Base-by-base conservation (phyloP, 306 rosid genomes). In the Medicago ruthenica region DNA sequence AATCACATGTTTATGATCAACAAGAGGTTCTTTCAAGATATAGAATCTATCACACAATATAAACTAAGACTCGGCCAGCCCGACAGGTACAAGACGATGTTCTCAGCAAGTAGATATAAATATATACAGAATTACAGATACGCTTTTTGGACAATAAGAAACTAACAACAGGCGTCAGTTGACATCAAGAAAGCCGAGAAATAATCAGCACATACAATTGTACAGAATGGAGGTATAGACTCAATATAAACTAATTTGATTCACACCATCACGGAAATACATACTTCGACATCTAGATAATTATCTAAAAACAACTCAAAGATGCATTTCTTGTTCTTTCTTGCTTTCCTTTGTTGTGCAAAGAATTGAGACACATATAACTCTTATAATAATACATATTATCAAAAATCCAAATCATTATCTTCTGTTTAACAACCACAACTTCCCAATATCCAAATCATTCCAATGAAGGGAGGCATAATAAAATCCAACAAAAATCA, bases 11-110 rank as follows among this genome's bases (percentile, higher is more conserved):
- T 47, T 15, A 17, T 34, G 14, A 37, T 15, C 44, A 54, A 64
- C 20, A 70, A 45, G 45, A 70, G 78, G 12, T 62, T 57, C 66
- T n/a, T n/a, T 16, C 75, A 54, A 36, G 47, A 42, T 21, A 27
- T 16, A 36, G 13, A 8, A 39, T 39, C 47, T 18, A 24, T 44
- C 41, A 6, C 37, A 34, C 37, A 60, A 41, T 17, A 55, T 51
- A 13, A 13, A 21, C 55, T 20, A 34, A 9, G 74, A 57, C 8
- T 12, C 17, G 42, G 37, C 17, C 24, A 47, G 18, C 40, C 39
- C 6, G 55, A 59, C 21, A 61, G 36, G 71, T 62, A 15, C 40
- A 55, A 17, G 36, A 31, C 14, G 42, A 76, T 6, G 17, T 66
- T 34, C 8, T 31, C 48, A 18, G 14, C 36, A 18, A 27, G 50